Evolutionary conservation across 148 eudicot species (phyloP), one percentile per base, ranked within the genome.

Genomic region (Camellia lanceoleosa): DNA sequence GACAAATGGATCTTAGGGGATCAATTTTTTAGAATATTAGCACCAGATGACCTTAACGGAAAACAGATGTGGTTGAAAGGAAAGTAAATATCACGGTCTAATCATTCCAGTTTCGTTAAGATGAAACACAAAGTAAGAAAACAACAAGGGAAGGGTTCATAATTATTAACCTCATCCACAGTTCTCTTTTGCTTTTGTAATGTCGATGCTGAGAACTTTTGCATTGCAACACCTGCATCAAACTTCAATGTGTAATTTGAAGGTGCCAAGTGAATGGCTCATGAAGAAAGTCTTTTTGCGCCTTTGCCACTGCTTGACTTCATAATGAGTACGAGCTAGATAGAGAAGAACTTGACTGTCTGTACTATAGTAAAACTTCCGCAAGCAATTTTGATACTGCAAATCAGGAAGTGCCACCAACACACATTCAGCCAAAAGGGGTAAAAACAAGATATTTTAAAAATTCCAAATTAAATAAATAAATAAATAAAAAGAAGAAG

Each of bases 231-330:
- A 84, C 99, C 98, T 9, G 87, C 87, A 87, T 96, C 91, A 81
- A 96, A 96, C 79, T 91, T 89, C 69, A 93, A 84, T 30, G 98
- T 92, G 83, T 96, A 92, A 88, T 96, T 93, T 83, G 99, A 91
- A 80, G 99, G 99, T 78, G 97, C 91, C 90, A 93, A 86, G 85
- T 93, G 99, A 80, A 96, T 93, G 99, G 99, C 99, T 74, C 93
- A n/a, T 87, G 44, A 96, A 88, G 76, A 96, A 86, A 42, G 93
- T 87, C 88, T 88, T 89, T 83, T 93, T 93, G 87, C 97, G 91
- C 56, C 93, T 98, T 85, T 92, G 94, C 99, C 99, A 96, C 82
- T 96, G 99, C 79, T 96, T 97, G 65, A 98, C 92, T 86, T 96
- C 99, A 81, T 96, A 96, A 86, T 96, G 88, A 58, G 97, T 92